Base-by-base conservation (phyloP, 2,329 filamentous ascomycete species). In the Amphichorda felina region DNA sequence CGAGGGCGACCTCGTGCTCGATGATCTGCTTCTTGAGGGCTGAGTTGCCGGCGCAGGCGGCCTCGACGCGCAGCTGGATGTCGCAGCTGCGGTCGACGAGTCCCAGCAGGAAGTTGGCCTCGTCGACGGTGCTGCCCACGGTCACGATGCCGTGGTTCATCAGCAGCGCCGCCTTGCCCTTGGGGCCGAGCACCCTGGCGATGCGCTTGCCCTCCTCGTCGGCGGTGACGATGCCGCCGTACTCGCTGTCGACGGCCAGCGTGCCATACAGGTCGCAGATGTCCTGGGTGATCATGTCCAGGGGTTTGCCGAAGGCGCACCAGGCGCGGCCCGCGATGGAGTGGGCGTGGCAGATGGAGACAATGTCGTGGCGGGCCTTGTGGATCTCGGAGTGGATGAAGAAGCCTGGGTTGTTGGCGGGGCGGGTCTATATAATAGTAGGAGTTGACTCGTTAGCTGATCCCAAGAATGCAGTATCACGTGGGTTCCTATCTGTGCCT, bases 71-170 rank as follows among this genome's bases (percentile, higher is more conserved):
- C 35, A 84, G 59, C 57, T 86, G 80, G 22, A 82, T 69, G 38
- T 74, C 66, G 50, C 81, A 85, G 32, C 70, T 75, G 33, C 78
- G 66, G 53, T 86, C 81, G 52, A 84, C 64, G 30, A 80, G 57
- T 0, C 72, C 75, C 49, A 83, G 81, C 35, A 84, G 53, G 52
- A 78, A 86, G 1, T 75, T 75, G 1, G 81, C 81, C 54, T 86
- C 81, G 49, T 86, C 81, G 2, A 86, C 80, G 0, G 81, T 86
- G 6, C 54, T 48, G 4, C 82, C 82, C 0, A 83, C 79, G 0
- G 78, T 82, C 34, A 86, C 55, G 25, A 87, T 57, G 0, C 82
- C 82, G 54, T 86, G 81, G 50, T 85, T 86, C 43, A 78, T 63
- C 34, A 85, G 57, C 32, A 85, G 75, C 42, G 74, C 65, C 2